Evolutionary conservation across 2,329 filamentous ascomycete genomes (phyloP).

Genomic region (Phaeosphaeria sp.): DNA sequence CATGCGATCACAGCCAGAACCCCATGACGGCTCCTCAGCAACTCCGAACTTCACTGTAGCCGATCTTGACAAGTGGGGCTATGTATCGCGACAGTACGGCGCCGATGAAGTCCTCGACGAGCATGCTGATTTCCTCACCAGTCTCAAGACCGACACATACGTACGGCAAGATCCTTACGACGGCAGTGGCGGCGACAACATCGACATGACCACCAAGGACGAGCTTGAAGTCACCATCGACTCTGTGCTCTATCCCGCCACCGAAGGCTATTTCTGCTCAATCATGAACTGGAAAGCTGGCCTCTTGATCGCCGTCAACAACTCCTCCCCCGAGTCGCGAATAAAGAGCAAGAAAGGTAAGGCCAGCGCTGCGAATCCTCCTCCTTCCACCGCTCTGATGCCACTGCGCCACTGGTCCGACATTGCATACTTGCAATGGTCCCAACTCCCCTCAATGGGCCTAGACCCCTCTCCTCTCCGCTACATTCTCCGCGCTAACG

Average conservation of each 20-base stretch:
- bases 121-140: background rate
- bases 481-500: constrained; percentile 1
- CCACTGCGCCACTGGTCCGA: constrained; percentile 9
- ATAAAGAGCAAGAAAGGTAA: background rate
- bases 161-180: background rate
- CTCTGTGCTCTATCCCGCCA: background rate
- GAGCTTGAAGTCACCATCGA: background rate
- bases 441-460: background rate
- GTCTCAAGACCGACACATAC: background rate
- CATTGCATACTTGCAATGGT: constrained; percentile 9
- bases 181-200: background rate
- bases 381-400: constrained; percentile 1
- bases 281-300: background rate
- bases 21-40: too few species aligned
- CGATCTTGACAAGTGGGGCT: background rate
- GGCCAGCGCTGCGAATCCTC: background rate
- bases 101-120: background rate
- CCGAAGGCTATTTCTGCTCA: background rate
- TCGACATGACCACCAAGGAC: background rate
- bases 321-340: background rate
- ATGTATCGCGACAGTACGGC: background rate
- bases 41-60: background rate
- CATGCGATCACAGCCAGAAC: background rate
- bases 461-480: background rate
- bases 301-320: background rate